Evolutionary conservation across 768 basidiomycete genomes (phyloP).

Genomic region (Psilocybe sp.): DNA sequence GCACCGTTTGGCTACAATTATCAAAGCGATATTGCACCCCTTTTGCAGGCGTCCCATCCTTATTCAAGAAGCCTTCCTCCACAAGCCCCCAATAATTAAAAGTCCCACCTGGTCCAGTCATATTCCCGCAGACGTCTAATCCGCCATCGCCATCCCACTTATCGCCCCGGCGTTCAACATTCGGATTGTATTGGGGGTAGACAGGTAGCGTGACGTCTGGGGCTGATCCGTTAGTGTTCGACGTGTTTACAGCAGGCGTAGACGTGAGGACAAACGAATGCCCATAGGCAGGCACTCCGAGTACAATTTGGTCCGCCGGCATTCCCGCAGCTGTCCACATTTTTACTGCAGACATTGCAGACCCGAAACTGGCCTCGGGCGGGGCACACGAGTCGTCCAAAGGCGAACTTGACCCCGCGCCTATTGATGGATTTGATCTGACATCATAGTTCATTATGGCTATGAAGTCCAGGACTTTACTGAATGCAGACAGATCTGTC

Average conservation of each 20-base stretch:
- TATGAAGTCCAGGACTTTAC: constrained; percentile 71
- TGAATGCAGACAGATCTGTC: constrained; percentile 64
- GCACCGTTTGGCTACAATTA: constrained; percentile 71
- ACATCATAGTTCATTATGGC: constrained; percentile 73
- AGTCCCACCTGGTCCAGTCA: constrained; percentile 48
- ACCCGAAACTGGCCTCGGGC: constrained; percentile 58
- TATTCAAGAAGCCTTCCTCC: constrained; percentile 48
- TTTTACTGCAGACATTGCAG: constrained; percentile 69
- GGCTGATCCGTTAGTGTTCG: constrained; percentile 12
- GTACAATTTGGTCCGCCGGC: constrained; percentile 65
- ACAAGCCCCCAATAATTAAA: constrained; percentile 67
- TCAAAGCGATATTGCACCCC: constrained; percentile 57
- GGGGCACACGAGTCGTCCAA: constrained; percentile 75
- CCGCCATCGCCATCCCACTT: constrained; percentile 48
- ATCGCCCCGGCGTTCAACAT: constrained; percentile 48
- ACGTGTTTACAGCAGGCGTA: constrained; percentile 29
- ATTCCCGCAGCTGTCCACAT: constrained; percentile 81
- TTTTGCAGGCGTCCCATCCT: constrained; percentile 34
- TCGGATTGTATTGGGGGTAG: constrained; percentile 51
- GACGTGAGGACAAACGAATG: constrained; percentile 61
- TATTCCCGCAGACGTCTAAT: constrained; percentile 58
- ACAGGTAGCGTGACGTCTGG: constrained; percentile 32
- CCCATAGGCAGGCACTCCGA: constrained; percentile 85
- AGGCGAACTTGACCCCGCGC: constrained; percentile 82
- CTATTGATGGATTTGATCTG: constrained; percentile 47